A percentile compares a stretch with the other conserved stretches of the same genome.
These are phyloP conservation scores for Artomyces pyxidatus DNA, from an alignment of 768 basidiomycete species.

Conservation along the genomic window DNA sequence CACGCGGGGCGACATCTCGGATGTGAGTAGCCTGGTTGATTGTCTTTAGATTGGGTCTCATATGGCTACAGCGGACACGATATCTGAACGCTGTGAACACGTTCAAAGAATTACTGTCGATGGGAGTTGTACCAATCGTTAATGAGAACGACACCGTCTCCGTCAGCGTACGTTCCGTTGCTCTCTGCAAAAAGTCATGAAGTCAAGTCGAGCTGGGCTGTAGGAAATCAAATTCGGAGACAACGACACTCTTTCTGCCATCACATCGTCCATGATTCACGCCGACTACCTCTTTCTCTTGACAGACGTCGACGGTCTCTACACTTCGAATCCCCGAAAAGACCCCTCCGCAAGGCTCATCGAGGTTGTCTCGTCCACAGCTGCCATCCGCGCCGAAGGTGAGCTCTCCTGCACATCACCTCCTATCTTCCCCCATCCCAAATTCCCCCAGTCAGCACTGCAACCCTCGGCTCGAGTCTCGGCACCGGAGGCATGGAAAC, in stretches of 20 bases:
- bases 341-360: constrained; percentile 78
- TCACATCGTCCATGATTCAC: constrained; percentile 95
- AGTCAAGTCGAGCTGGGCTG: not conserved
- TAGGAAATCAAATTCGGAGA: constrained; percentile 99
- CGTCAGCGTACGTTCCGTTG: constrained; percentile 66
- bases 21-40: constrained; percentile 72
- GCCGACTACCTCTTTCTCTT: constrained; percentile 96
- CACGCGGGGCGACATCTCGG: constrained; percentile 94
- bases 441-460: constrained; percentile 66
- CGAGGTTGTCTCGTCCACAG: constrained; percentile 74
- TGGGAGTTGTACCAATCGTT: constrained; percentile 97
- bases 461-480: constrained; percentile 84
- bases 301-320: constrained; percentile 94
- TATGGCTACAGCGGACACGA: constrained; percentile 84
- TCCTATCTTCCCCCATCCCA: not conserved
- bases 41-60: no score
- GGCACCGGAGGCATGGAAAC: constrained; percentile 99
- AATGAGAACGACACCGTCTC: constrained; percentile 99
- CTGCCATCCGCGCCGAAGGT: constrained; percentile 78
- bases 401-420: constrained; percentile 8
- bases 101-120: constrained; percentile 78
- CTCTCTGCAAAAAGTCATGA: not conserved
- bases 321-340: constrained; percentile 91
- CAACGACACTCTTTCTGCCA: constrained; percentile 96
- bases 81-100: constrained; percentile 98